Base-by-base conservation (phyloP, 2,329 filamentous ascomycete species). In the Aspergillus tamarii region DNA sequence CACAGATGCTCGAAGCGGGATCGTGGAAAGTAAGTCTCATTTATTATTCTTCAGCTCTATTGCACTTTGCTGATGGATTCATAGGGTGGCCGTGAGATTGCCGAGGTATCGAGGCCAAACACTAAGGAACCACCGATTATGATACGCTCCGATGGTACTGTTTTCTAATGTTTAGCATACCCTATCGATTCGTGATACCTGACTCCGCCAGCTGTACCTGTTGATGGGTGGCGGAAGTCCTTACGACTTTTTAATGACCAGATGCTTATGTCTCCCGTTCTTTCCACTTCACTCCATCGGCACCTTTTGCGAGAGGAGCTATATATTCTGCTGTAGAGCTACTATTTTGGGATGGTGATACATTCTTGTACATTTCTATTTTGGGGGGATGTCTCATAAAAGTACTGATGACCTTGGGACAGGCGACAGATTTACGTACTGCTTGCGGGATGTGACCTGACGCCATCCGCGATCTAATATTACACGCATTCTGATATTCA, bases 121-220 rank as follows among this genome's bases (percentile, higher is more conserved):
- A 98, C 95, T 59, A 97, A 95, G 81, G 93, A 96, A 77, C 93
- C 94, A 36, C 95, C 95, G 5, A 98, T 99, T 74, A 89, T 97
- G 81, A 97, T 98, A 72, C 87, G 96, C 70, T 97, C 93, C 68
- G 95, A 99, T 77, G 95, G 95, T 66, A 98, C 95, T 28, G 92
- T 99, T 69, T 98, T 99, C 77, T 97, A 88, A 78, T 73, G 66
- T 66, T 62, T 68, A 56, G 39, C 66, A 66, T 69, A 66, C 58
- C 55, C 66, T 60, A 39, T 62, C 61, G 61, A 60, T 61, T 52
- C 64, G 58, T 63, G 65, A 74, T 75, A 73, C 68, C 71, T 70
- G 64, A 65, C 64, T 63, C 67, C 67, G 58, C 69, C 70, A 62
- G 66, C 63, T 54, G 59, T 52, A 39, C 60, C 46, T 59, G 16